Conservation (phyloP, 345 rosid species). For the Anacardium occidentale region DNA sequence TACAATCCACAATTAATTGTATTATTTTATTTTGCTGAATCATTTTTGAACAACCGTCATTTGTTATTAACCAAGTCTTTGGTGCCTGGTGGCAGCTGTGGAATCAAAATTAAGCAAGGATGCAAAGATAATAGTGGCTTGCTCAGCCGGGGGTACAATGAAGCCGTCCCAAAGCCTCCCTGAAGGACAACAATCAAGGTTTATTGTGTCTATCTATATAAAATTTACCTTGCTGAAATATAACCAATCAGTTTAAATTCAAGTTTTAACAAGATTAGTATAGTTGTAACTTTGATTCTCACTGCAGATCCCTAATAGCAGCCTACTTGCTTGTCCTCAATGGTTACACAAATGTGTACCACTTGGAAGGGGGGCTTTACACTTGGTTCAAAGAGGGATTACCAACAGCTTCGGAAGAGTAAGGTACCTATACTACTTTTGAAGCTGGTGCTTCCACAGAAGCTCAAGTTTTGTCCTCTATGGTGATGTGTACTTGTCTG, state of each 20-base stretch:
- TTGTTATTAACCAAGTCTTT: neutral
- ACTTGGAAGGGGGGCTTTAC: constrained; percentile 91
- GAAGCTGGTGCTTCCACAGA: constrained; percentile 22
- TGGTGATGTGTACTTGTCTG: constrained; percentile 11
- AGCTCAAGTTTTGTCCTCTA: constrained; percentile 29
- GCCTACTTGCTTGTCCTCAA: constrained; percentile 88
- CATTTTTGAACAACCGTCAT: neutral
- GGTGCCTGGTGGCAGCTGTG: constrained; percentile 46
- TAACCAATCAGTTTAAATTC: no score
- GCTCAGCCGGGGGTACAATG: constrained; percentile 88
- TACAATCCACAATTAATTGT: neutral
- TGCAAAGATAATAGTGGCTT: constrained; percentile 91
- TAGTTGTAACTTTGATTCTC: constrained; percentile 3
- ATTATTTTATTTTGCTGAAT: constrained; percentile 11
- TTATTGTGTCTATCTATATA: neutral
- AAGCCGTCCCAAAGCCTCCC: constrained; percentile 88
- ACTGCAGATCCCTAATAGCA: constrained; percentile 89
- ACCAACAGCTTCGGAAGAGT: constrained; percentile 60
- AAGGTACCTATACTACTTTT: constrained; percentile 17
- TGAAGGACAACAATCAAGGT: constrained; percentile 97
- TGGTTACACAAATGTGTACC: constrained; percentile 78
- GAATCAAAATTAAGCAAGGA: constrained; percentile 74
- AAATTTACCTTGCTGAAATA: no score
- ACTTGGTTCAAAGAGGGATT: constrained; percentile 82
- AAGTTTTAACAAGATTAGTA: neutral